These are phyloP conservation scores for Noccaea bulbosa DNA, from an alignment of 345 rosid genomes.

Conservation along the genomic window DNA sequence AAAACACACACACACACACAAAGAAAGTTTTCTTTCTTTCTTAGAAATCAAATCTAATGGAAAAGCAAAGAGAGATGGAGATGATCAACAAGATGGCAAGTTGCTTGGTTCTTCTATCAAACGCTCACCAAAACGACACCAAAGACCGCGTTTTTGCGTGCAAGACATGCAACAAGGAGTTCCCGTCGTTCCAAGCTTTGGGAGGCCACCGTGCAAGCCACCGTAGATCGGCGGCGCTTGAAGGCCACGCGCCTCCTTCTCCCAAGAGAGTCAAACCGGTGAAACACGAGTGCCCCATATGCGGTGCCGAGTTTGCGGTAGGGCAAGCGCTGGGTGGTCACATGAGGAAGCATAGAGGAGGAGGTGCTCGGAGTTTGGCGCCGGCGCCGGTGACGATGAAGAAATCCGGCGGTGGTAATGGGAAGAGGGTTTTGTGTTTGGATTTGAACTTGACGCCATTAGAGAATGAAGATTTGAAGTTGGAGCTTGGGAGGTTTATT, in stretches of 20 bases:
- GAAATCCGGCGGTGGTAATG: constrained; percentile 52
- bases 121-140: constrained; percentile 35
- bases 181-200: constrained; percentile 83
- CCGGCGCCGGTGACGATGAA: constrained; percentile 59
- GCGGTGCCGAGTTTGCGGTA: constrained; percentile 76
- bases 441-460: constrained; percentile 72
- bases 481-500: constrained; percentile 57
- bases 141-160: constrained; percentile 59
- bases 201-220: constrained; percentile 97
- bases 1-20: not conserved
- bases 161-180: constrained; percentile 83
- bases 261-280: constrained; percentile 63
- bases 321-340: constrained; percentile 98
- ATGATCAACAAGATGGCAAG: constrained; percentile 57
- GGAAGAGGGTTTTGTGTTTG: constrained; percentile 56
- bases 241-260: constrained; percentile 41
- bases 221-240: constrained; percentile 55
- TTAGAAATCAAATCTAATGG: constrained; percentile 31
- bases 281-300: constrained; percentile 80
- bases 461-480: constrained; percentile 61
- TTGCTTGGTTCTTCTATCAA: constrained; percentile 72
- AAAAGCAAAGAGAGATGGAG: constrained; percentile 50
- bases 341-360: constrained; percentile 80
- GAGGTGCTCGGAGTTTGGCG: constrained; percentile 43
- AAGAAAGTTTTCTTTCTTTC: not conserved